Percentiles rank a stretch among this genome's conserved stretches.
Evolutionary conservation across 495 filamentous ascomycete genomes (phyloP).

Genomic region (Pyrenula aspistea): DNA sequence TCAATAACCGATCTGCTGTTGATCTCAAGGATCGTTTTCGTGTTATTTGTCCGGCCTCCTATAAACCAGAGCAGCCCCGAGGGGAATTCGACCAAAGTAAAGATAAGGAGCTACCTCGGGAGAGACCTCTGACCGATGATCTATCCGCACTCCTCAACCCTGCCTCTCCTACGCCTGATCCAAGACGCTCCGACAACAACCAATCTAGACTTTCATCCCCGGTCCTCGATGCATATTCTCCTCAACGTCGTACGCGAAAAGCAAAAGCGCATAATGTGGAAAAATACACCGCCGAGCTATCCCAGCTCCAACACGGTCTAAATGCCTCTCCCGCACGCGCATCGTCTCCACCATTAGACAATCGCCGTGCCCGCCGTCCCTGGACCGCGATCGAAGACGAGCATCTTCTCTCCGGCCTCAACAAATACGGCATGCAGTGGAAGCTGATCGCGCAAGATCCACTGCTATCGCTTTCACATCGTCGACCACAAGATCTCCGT

Average conservation of each 20-base stretch:
- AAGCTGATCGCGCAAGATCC: slow-evolving; percentile 65
- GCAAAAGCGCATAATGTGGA: neutral
- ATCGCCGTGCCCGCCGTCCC: slow-evolving; percentile 33
- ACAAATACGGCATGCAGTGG: slow-evolving; percentile 68
- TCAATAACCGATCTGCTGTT: slow-evolving; percentile 62
- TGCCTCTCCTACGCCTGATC: neutral
- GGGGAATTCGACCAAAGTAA: neutral
- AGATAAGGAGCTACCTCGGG: neutral
- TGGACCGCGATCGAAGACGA: slow-evolving; percentile 70
- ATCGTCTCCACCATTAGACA: neutral
- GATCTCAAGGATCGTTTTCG: slow-evolving; percentile 83
- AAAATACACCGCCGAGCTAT: neutral
- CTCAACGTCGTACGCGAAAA: neutral
- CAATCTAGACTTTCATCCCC: neutral
- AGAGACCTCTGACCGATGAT: neutral
- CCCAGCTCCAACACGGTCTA: neutral
- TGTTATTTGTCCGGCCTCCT: slow-evolving; percentile 51
- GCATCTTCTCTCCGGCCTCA: slow-evolving; percentile 62
- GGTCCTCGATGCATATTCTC: neutral
- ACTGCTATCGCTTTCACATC: slow-evolving; percentile 48
- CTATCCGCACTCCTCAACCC: neutral
- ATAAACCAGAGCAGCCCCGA: neutral
- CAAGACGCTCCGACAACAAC: neutral
- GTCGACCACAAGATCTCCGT: slow-evolving; percentile 67
- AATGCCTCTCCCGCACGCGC: neutral